Base-by-base conservation (phyloP, 345 rosid species). In the Syzygium oleosum region DNA sequence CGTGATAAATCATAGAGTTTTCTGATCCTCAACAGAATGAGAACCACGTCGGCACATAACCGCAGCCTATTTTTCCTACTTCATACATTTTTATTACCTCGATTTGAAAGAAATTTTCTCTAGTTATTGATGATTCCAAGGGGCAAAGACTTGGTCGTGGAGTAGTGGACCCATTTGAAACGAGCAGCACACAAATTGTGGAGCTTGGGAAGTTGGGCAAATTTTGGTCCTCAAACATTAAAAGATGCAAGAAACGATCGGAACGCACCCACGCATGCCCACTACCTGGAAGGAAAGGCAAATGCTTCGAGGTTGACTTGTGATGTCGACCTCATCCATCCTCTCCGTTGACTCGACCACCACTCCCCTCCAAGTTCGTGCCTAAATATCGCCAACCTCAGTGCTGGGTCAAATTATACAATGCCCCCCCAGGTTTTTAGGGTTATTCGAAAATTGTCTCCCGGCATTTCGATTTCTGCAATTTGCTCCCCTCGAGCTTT, bases 1-100 rank as follows among this genome's bases (percentile, higher is more conserved):
- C 0, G 0, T 1, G 29, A 61, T 61, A 2, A 61, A 61, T n/a
- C 0, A 0, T 7, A 68, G 12, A 31, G 3, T 17, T 2, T 3
- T 4, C 6, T 31, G 46, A 68, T 68, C 5, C 3, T 68, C 41
- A 38, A 16, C 9, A 8, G 23, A 21, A 31, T 1, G 6, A 31
- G 46, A 34, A 17, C 12, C 43, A 9, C 1, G 1, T 65, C 21
- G 19, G 34, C 12, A 16, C 12, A 31, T 17, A 17, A 8, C 12
- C 2, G 1, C 4, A 43, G 23, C 38, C 2, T 13, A 14, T 14
- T 16, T 17, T 65, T 31, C 11, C 17, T 12, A n/a, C 1, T 9
- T 16, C 17, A 8, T 6, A 2, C 16, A 68, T 43, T 31, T 68
- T 16, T 9, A 0, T 68, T 16, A 38, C 43, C 79, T 68, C 79